These are phyloP conservation scores for Lignosus rhinocerotis DNA, from an alignment of 1,284 basidiomycete species.

Conservation along the genomic window DNA sequence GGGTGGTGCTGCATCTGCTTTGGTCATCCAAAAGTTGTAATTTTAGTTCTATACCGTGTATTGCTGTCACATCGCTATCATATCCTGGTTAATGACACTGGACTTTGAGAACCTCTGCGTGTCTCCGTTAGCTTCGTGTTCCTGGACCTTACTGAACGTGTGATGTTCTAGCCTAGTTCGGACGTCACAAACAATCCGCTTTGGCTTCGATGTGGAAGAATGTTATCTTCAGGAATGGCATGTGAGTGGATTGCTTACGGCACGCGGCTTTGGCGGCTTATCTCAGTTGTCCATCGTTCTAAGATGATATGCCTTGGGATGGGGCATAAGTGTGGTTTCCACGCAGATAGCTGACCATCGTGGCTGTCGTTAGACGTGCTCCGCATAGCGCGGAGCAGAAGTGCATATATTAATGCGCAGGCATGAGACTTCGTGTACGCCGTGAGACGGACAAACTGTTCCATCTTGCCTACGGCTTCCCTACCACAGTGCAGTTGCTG, in stretches of 20 bases:
- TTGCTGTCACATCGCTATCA: conserved; percentile 28
- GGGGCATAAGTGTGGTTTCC: background rate
- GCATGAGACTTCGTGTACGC: background rate
- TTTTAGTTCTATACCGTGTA: conserved; percentile 21
- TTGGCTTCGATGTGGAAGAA: background rate
- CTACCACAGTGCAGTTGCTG: background rate
- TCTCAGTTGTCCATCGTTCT: conserved; percentile 5
- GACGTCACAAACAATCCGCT: background rate
- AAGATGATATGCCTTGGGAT: background rate
- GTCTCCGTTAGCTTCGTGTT: background rate
- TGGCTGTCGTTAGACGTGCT: background rate
- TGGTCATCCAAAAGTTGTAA: conserved; percentile 87
- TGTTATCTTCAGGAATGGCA: conserved; percentile 13
- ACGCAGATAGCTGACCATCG: conserved; percentile 8
- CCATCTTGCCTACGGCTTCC: conserved; percentile 5
- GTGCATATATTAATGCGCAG: conserved; percentile 4
- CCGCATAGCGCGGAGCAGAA: background rate
- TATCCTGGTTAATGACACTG: conserved; percentile 17
- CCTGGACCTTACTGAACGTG: conserved; percentile 4
- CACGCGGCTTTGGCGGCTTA: conserved; percentile 16
- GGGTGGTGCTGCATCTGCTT: conserved; percentile 92
- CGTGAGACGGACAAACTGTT: conserved; percentile 8
- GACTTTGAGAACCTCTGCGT: background rate
- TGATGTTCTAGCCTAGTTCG: background rate
- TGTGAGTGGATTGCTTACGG: conserved; percentile 20